Conservation (phyloP, 495 filamentous ascomycete species). For the Rusavskia elegans region DNA sequence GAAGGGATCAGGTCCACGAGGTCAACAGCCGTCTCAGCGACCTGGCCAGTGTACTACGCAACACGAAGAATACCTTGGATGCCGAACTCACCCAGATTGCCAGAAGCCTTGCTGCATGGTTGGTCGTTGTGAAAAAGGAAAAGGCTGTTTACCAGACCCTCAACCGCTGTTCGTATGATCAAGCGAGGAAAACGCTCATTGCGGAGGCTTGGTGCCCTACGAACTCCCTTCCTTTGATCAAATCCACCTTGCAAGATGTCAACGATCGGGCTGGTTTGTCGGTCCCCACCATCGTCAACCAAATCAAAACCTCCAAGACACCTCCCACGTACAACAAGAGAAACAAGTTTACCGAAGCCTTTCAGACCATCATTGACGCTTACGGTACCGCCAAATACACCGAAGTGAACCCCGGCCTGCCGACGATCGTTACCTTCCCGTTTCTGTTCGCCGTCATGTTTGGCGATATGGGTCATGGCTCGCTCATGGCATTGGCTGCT, state of each 20-base stretch:
- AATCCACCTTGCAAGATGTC: slow-evolving; percentile 91
- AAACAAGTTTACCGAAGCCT: slow-evolving; percentile 94
- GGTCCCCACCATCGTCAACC: slow-evolving; percentile 93
- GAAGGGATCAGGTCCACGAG: slow-evolving; percentile 89
- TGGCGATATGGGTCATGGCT: slow-evolving; percentile 85
- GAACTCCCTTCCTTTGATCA: slow-evolving; percentile 77
- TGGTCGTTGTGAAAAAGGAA: slow-evolving; percentile 94
- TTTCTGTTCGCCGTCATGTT: slow-evolving; percentile 99
- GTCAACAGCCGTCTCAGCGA: slow-evolving; percentile 86
- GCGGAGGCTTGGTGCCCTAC: slow-evolving; percentile 96
- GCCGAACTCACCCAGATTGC: slow-evolving; percentile 87
- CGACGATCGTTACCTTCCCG: slow-evolving; percentile 90
- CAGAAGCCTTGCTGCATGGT: slow-evolving; percentile 79
- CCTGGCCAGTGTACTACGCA: slow-evolving; percentile 75
- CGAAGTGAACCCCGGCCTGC: slow-evolving; percentile 91
- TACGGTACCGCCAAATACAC: slow-evolving; percentile 95
- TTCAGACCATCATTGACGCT: slow-evolving; percentile 97
- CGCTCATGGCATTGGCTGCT: slow-evolving; percentile 68
- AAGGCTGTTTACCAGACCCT: slow-evolving; percentile 96
- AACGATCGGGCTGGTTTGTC: slow-evolving; percentile 87
- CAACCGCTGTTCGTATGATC: slow-evolving; percentile 92
- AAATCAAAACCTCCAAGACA: slow-evolving; percentile 89
- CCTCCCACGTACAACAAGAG: slow-evolving; percentile 92
- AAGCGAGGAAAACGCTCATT: slow-evolving; percentile 86
- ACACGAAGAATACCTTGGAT: slow-evolving; percentile 92